A percentile compares a stretch with the other conserved stretches of the same genome.
Evolutionary conservation across 169 alveolate species (phyloP).

Genomic region (Cryptosporidium sp.): DNA sequence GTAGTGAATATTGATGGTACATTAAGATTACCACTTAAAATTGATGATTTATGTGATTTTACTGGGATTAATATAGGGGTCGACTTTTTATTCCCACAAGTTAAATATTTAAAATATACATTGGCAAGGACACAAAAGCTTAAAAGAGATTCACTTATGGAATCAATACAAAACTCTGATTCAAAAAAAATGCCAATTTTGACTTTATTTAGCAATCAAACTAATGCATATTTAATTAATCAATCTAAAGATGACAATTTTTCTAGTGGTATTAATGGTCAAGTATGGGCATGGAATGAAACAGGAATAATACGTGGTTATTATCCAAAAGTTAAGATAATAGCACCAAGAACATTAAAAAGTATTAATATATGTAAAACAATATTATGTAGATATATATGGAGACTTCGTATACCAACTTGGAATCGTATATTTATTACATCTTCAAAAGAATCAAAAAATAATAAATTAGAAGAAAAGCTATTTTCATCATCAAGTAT

Average conservation of each 20-base stretch:
- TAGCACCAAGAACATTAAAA: constrained; percentile 57
- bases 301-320: constrained; percentile 70
- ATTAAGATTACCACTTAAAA: constrained; percentile 52
- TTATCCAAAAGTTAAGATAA: constrained; percentile 52
- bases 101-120: constrained; percentile 61
- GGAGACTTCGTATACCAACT: constrained; percentile 55
- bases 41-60: constrained; percentile 75
- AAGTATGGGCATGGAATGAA: constrained; percentile 73
- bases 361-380: constrained; percentile 68
- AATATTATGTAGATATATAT: constrained; percentile 39
- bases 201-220: constrained; percentile 29
- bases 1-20: constrained; percentile 44
- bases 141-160: constrained; percentile 51
- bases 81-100: constrained; percentile 61
- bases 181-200: constrained; percentile 42
- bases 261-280: not conserved
- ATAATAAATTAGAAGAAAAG: not conserved
- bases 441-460: constrained; percentile 22
- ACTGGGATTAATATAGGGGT: constrained; percentile 41
- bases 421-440: constrained; percentile 51
- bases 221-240: constrained; percentile 5
- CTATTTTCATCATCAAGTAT: constrained; percentile 40
- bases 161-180: constrained; percentile 2
- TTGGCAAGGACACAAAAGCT: constrained; percentile 60
- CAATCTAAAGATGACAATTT: not conserved